Conservation (phyloP, 495 filamentous ascomycete genomes). For the Amorphotheca resinae region DNA sequence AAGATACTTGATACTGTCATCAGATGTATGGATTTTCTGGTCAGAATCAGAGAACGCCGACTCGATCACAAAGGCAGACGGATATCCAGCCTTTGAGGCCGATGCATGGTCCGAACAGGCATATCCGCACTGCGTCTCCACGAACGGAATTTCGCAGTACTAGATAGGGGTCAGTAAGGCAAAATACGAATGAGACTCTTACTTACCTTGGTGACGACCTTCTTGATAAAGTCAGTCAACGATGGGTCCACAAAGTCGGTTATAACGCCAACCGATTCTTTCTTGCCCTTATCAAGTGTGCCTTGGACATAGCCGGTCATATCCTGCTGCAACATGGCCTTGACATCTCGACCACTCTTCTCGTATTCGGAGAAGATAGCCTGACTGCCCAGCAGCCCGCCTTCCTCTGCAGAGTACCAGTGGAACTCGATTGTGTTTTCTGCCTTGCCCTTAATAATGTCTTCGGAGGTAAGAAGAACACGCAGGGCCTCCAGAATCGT, state of each 20-base stretch:
- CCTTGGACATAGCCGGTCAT: constrained; percentile 90
- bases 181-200: background rate
- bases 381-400: constrained; percentile 58
- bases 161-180: constrained; percentile 17
- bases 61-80: constrained; percentile 92
- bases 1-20: constrained; percentile 77
- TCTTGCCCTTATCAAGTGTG: constrained; percentile 69
- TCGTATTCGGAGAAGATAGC: constrained; percentile 75
- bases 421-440: constrained; percentile 89
- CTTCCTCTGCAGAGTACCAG: constrained; percentile 91
- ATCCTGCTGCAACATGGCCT: constrained; percentile 98
- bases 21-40: constrained; percentile 80
- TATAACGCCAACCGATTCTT: constrained; percentile 86
- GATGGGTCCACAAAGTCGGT: constrained; percentile 77
- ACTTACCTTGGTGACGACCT: constrained; percentile 61
- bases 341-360: constrained; percentile 59
- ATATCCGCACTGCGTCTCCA: constrained; percentile 91
- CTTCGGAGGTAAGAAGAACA: constrained; percentile 37
- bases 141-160: constrained; percentile 85
- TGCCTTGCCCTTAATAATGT: constrained; percentile 34
- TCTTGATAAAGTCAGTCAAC: constrained; percentile 87
- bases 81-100: constrained; percentile 92
- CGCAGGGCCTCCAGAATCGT: constrained; percentile 51
- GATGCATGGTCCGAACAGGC: constrained; percentile 95
- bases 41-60: constrained; percentile 74